Conservation (phyloP, 192 early-diverging fungal species). For the Podila horticola region DNA sequence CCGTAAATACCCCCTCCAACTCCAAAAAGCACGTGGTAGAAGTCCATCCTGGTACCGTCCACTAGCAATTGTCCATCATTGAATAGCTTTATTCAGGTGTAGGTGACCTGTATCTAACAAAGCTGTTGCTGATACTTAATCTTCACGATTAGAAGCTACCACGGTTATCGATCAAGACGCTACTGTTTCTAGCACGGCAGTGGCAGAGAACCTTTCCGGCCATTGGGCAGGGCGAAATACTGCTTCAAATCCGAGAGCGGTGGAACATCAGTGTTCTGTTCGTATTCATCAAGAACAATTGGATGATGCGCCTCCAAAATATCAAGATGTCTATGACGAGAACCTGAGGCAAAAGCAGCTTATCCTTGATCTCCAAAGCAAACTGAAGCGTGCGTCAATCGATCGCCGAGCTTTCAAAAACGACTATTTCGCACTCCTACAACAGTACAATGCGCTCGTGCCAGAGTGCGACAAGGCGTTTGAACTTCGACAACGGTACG, state of each 20-base stretch:
- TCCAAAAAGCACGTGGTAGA: neutral
- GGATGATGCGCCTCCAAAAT: neutral
- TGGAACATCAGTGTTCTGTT: neutral
- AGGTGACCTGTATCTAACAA: neutral
- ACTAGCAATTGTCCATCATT: neutral
- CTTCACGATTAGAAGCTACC: conserved; percentile 2
- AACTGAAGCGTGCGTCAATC: neutral
- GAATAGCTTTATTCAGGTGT: neutral
- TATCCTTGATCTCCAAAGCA: neutral
- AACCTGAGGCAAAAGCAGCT: neutral
- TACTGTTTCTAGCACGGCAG: conserved; percentile 2
- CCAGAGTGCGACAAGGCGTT: too few relatives aligned
- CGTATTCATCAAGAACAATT: neutral
- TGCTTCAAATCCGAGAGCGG: neutral
- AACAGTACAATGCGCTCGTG: neutral
- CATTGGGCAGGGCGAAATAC: neutral
- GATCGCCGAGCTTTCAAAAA: neutral
- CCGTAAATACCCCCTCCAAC: neutral
- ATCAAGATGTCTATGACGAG: neutral
- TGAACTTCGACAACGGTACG: neutral
- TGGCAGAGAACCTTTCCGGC: conserved; percentile 1
- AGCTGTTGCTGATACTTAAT: neutral
- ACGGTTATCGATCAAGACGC: neutral
- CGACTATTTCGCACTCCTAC: neutral
- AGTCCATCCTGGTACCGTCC: conserved; percentile 4